Conservation (phyloP, 2,329 filamentous ascomycete genomes). For the Colletotrichum spaethianum region DNA sequence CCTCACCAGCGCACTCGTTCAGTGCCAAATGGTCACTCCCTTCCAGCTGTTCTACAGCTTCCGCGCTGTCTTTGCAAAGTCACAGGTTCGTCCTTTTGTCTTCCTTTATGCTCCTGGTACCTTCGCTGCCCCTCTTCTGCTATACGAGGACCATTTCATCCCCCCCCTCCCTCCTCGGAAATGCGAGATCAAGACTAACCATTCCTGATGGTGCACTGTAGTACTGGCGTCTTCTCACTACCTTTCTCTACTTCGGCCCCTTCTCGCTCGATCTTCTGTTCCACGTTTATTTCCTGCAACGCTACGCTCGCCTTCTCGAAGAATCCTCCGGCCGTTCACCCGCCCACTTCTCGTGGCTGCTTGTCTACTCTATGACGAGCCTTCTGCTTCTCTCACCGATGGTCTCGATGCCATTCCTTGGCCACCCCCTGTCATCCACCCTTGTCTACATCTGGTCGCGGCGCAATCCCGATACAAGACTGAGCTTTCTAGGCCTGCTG, state of each 20-base stretch:
- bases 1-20: constrained; percentile 87
- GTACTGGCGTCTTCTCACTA: constrained; percentile 98
- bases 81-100: constrained; percentile 75
- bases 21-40: constrained; percentile 92
- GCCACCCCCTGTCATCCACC: constrained; percentile 92
- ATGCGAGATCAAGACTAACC: constrained; percentile 30
- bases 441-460: constrained; percentile 98
- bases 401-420: constrained; percentile 92
- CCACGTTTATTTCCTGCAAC: constrained; percentile 98
- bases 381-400: constrained; percentile 88
- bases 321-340: constrained; percentile 93
- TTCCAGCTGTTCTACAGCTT: constrained; percentile 99
- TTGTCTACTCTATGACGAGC: constrained; percentile 86
- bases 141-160: background rate
- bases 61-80: constrained; percentile 89
- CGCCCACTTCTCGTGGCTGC: constrained; percentile 94
- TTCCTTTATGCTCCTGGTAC: background rate
- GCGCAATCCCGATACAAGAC: constrained; percentile 89
- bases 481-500: constrained; percentile 90
- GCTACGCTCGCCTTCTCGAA: constrained; percentile 94
- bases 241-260: constrained; percentile 97
- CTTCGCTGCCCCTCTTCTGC: constrained; percentile 11
- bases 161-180: background rate
- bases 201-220: constrained; percentile 54
- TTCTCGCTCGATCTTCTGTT: constrained; percentile 95